Percentiles rank a stretch among this genome's conserved stretches.
Evolutionary conservation across 768 basidiomycete species (phyloP).

Genomic region (Phaeotremella fagi): DNA sequence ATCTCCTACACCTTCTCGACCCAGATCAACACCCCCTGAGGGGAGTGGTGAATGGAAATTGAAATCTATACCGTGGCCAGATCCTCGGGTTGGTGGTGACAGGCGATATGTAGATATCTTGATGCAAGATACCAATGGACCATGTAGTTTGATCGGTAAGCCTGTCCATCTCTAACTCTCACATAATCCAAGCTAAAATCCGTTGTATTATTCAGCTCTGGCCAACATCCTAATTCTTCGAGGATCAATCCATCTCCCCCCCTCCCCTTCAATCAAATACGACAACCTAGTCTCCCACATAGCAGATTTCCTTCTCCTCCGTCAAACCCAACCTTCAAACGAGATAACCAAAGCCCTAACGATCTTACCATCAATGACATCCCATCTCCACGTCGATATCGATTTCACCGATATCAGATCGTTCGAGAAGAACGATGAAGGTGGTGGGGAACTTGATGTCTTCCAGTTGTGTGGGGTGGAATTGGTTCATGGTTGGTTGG

Average conservation of each 20-base stretch:
- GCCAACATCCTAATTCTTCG: conserved; percentile 85
- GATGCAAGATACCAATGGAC: conserved; percentile 33
- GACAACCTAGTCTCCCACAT: conserved; percentile 77
- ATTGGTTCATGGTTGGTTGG: conserved; percentile 80
- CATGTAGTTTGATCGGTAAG: conserved; percentile 22
- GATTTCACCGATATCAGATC: conserved; percentile 65
- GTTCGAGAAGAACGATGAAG: conserved; percentile 52
- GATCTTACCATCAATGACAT: conserved; percentile 70
- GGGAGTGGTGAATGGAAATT: conserved; percentile 23
- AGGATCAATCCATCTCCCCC: conserved; percentile 70
- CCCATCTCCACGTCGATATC: conserved; percentile 86
- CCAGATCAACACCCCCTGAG: neutral
- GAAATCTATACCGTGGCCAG: conserved; percentile 36
- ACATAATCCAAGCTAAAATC: neutral
- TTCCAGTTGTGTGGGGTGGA: conserved; percentile 76
- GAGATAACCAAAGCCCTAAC: conserved; percentile 54
- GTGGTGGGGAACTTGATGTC: conserved; percentile 70
- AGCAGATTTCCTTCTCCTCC: conserved; percentile 71
- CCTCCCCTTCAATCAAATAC: conserved; percentile 69
- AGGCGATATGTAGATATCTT: conserved; percentile 23
- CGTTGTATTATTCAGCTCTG: no score
- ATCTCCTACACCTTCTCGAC: neutral
- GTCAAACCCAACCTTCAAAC: neutral
- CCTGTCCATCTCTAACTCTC: neutral
- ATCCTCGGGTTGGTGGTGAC: conserved; percentile 25